A percentile compares a stretch with the other conserved stretches of the same genome.
Conservation (phyloP, 1,284 basidiomycete genomes). For the Cryptococcus sp. region DNA sequence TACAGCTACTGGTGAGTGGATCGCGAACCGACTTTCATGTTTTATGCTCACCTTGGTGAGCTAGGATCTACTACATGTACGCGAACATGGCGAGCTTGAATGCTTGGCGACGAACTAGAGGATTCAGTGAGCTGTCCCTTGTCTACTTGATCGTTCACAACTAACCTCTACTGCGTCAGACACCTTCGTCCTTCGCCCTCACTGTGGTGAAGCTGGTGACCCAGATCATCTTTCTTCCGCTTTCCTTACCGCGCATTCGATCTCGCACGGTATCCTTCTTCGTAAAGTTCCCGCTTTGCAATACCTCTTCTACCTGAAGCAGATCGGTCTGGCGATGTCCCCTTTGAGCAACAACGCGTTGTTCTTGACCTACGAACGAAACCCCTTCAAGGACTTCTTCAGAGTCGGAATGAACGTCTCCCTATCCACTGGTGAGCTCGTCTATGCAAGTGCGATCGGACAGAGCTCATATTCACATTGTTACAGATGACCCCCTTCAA, state of each 20-base stretch:
- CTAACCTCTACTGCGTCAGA: conserved; percentile 51
- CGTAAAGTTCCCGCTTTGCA: conserved; percentile 89
- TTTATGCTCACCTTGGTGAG: not conserved
- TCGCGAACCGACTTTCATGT: not conserved
- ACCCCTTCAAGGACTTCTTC: conserved; percentile 97
- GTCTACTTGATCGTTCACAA: not conserved
- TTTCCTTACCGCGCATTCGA: conserved; percentile 94
- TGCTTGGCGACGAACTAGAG: conserved; percentile 80
- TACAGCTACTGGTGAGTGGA: conserved; percentile 83
- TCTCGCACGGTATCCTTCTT: conserved; percentile 96
- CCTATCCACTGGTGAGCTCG: conserved; percentile 83
- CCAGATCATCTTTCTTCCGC: conserved; percentile 95
- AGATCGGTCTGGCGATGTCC: conserved; percentile 97
- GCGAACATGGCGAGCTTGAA: conserved; percentile 95
- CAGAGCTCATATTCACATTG: not conserved
- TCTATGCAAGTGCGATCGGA: not conserved
- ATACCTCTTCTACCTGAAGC: conserved; percentile 93
- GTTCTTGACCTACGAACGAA: conserved; percentile 93
- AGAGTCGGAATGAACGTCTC: conserved; percentile 94
- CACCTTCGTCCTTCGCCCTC: conserved; percentile 95
- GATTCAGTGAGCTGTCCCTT: conserved; percentile 73
- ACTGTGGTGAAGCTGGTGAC: conserved; percentile 97
- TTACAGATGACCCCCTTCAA: conserved; percentile 58
- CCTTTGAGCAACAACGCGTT: conserved; percentile 97
- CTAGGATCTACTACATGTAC: conserved; percentile 95